Percentiles rank a stretch among this genome's conserved stretches.
Conservation (phyloP, 2,329 filamentous ascomycete genomes). For the Colletotrichum sp. region DNA sequence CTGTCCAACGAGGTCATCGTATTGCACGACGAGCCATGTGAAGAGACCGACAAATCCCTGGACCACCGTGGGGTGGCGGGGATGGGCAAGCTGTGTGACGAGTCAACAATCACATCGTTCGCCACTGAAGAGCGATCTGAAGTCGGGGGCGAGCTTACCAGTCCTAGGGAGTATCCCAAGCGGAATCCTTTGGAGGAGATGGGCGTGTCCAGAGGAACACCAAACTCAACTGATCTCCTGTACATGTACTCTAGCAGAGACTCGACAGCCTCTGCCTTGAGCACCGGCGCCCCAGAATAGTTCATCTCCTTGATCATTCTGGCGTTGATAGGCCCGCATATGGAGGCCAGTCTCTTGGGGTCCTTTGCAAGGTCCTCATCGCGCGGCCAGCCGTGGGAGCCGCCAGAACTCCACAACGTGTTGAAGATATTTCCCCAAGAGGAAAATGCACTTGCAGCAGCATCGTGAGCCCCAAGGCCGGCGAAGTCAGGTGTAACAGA, state of each 20-base stretch:
- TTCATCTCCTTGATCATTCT: slow-evolving; percentile 10
- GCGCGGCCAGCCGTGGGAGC: not conserved
- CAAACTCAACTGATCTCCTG: slow-evolving; percentile 22
- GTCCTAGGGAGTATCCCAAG: slow-evolving; percentile 21
- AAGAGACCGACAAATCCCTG: slow-evolving; percentile 25
- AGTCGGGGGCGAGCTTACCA: not conserved
- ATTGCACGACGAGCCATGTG: slow-evolving; percentile 26
- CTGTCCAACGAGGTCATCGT: slow-evolving; percentile 25
- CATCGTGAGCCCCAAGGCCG: not conserved
- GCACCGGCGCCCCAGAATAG: slow-evolving; percentile 18
- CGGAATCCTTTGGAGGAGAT: slow-evolving; percentile 24
- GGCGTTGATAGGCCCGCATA: slow-evolving; percentile 6
- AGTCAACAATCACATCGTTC: not conserved
- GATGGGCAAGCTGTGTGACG: slow-evolving; percentile 23
- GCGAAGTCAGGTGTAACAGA: not conserved
- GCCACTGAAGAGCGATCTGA: not conserved
- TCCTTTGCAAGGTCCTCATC: slow-evolving; percentile 11
- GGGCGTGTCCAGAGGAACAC: slow-evolving; percentile 21
- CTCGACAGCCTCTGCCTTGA: slow-evolving; percentile 20
- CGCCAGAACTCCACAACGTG: slow-evolving; percentile 1
- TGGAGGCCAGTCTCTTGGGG: not conserved
- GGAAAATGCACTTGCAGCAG: not conserved
- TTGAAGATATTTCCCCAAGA: not conserved
- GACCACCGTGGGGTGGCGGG: slow-evolving; percentile 18
- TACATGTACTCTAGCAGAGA: slow-evolving; percentile 23